Base-by-base conservation (phyloP, 2,329 filamentous ascomycete genomes). In the Dactylellina cionopaga region DNA sequence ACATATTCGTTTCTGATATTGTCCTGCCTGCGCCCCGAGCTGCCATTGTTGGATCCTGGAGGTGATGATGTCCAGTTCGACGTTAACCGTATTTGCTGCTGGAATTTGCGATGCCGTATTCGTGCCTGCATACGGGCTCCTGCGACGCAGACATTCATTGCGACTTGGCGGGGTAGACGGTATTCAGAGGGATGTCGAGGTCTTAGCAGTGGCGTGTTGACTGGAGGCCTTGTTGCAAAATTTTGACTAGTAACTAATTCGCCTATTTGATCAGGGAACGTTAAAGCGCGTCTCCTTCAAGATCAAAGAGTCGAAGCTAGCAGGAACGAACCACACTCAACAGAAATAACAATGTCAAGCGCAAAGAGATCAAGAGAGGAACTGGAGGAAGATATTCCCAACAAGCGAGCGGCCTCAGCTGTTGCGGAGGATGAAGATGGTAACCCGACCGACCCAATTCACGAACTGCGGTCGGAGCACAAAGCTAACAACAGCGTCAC, bases 341-440 rank as follows among this genome's bases (percentile, higher is more conserved):
- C 17, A 33, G 41, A n/a, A 33, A 56, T 27, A 27, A 11, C 29
- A 37, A 71, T 64, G 58, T 63, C 58, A 7, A 47, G 56, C 24
- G 49, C 51, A 24, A 73, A 73, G 33, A 54, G 69, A 41, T 47
- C 35, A 2, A 54, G 69, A 31, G 69, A 73, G 35, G 59, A 73
- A 17, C 15, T 49, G 27, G 69, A 66, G 46, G 59, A 54, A 24
- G 69, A 73, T 19, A 29, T 22, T 39, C 69, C 59, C 3, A 60
- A 60, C 25, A 66, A 73, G 41, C 58, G 68, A 27, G 59, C 68
- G 24, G 59, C 60, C 10, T 60, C 59, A 10, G 52, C 51, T 15
- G 46, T 39, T 9, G 52, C 33, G 4, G 69, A 62, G 3, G 58
- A 71, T 4, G 68, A 66, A 22, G 69, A 66, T 44, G 69, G 69